Evolutionary conservation across 768 basidiomycete species (phyloP), one percentile per base, ranked within the genome.

Genomic region (Pleurotus cornucopiae): DNA sequence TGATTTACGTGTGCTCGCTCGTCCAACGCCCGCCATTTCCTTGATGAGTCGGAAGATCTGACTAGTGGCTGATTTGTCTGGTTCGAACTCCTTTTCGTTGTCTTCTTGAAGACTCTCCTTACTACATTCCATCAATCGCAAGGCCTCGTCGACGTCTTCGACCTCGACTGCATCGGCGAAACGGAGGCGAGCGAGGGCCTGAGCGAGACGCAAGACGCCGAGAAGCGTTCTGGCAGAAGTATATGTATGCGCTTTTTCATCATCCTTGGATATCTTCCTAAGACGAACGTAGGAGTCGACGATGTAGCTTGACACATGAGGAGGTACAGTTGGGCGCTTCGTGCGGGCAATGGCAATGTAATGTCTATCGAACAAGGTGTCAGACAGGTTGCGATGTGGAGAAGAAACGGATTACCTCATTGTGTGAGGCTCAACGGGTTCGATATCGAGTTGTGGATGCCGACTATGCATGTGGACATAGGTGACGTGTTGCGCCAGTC

Each of bases 391-490:
- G 18, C 23, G 41, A 58, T 51, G 14, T 39, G 4, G 47, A 2
- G 25, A 46, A 44, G 44, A 4, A 37, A 38, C 16, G 39, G 11
- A 49, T 2, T 56, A 94, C 93, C 94, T 85, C 86, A 99, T 94
- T 58, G 95, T 73, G 14, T 80, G 75, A 6, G 96, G 94, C 43
- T 93, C 86, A 37, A 98, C 80, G 39, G 93, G 83, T 45, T 96
- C 94, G 63, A 83, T 76, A 45, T 90, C 89, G 43, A 96, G 79
- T 52, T 85, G 82, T 2, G 97, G 97, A 64, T 98, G 96, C 11
- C 76, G 76, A 58, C 89, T 94, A 72, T 93, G 81, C 97, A 98
- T 98, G 69, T 99, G 97, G 20, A 99, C 97, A 66, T 94, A 88
- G 1, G 97, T 97, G 62, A 99, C 94, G 72, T 99, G 97, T 68